These are phyloP conservation scores for Delonix regia DNA, from an alignment of 306 rosid species.

Conservation along the genomic window DNA sequence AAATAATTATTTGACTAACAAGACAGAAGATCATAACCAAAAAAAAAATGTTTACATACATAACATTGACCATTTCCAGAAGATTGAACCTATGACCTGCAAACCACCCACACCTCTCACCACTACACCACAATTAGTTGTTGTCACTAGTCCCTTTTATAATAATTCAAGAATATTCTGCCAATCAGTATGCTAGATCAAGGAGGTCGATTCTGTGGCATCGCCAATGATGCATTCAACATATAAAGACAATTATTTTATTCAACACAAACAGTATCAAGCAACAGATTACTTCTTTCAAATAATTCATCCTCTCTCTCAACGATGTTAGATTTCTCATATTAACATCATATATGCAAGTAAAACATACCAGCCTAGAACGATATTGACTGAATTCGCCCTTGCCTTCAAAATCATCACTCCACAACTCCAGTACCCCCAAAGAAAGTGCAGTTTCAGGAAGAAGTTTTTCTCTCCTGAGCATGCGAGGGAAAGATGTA, in stretches of 20 bases:
- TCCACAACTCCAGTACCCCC: constrained; percentile 91
- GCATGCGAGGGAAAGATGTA: constrained; percentile 80
- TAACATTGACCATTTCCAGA: not conserved
- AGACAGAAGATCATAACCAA: not conserved
- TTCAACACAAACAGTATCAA: not conserved
- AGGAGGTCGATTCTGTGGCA: not conserved
- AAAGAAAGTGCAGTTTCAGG: constrained; percentile 57
- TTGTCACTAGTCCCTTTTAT: not conserved
- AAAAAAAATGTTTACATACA: not conserved
- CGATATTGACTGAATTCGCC: constrained; percentile 91
- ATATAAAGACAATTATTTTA: not conserved
- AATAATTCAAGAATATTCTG: not conserved
- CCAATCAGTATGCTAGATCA: not conserved
- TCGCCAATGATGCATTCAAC: not conserved
- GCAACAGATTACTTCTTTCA: constrained; percentile 27
- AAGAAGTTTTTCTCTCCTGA: constrained; percentile 81
- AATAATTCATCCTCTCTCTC: not conserved
- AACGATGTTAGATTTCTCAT: constrained; percentile 21
- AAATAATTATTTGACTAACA: not conserved
- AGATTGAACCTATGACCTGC: not conserved
- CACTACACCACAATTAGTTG: not conserved
- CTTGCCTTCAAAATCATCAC: constrained; percentile 86
- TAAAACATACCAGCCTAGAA: constrained; percentile 70
- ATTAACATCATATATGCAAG: constrained; percentile 28
- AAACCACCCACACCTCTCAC: not conserved